Evolutionary conservation across 768 basidiomycete species (phyloP).

Genomic region (Leccinum broughii): DNA sequence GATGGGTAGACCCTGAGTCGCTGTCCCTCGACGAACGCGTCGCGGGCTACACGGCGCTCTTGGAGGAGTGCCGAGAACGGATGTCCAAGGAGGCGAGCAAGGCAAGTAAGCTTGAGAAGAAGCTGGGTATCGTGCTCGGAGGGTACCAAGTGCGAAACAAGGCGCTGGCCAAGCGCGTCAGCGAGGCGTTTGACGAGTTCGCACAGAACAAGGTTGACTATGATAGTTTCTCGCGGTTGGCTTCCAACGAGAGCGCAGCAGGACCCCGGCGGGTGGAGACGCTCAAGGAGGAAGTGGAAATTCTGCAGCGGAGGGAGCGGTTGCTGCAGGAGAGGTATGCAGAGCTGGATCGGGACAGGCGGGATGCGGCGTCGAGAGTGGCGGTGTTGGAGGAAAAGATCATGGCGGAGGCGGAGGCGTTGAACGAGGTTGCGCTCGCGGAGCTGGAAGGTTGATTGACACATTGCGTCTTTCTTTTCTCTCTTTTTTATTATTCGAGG

Average conservation of each 20-base stretch:
- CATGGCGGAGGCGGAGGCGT: conserved; percentile 80
- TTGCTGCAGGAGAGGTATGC: conserved; percentile 80
- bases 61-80: conserved; percentile 61
- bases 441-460: conserved; percentile 48
- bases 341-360: conserved; percentile 74
- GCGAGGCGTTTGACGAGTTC: conserved; percentile 69
- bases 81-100: conserved; percentile 84
- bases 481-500: conserved; percentile 1
- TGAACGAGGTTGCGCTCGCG: conserved; percentile 75
- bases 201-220: conserved; percentile 66
- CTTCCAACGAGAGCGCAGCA: conserved; percentile 67
- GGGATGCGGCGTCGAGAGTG: conserved; percentile 59
- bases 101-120: conserved; percentile 87
- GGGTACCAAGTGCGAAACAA: conserved; percentile 83
- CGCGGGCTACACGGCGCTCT: conserved; percentile 59
- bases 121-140: conserved; percentile 76
- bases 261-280: conserved; percentile 76
- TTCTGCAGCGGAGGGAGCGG: conserved; percentile 73
- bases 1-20: conserved; percentile 65
- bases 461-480: not conserved
- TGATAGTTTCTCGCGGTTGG: conserved; percentile 77
- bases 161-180: conserved; percentile 61
- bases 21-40: conserved; percentile 62
- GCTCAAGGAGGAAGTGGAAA: conserved; percentile 87
- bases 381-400: conserved; percentile 77